phyloP scores from a whole-genome alignment of 768 basidiomycete species.

The Kondoa malvinella region DNA sequence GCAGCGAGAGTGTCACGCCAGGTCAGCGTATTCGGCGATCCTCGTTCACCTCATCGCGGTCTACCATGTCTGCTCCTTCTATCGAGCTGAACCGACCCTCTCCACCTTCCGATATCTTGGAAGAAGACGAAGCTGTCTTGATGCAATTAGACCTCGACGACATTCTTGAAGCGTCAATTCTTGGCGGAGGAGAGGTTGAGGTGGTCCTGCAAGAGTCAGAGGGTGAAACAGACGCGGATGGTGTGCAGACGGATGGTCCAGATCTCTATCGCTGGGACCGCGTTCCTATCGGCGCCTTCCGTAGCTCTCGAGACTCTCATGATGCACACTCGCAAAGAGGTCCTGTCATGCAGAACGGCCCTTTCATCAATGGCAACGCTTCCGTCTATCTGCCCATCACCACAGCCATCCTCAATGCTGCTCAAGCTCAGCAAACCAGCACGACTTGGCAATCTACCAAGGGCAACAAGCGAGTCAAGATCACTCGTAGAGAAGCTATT shows the following conservation, averaged over 20 bases:
- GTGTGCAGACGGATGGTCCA: slow-evolving; percentile 10
- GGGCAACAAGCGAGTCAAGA: not conserved
- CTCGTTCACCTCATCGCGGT: slow-evolving; percentile 20
- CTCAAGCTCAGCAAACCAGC: not conserved
- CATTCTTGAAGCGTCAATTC: slow-evolving; percentile 6
- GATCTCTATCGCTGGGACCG: slow-evolving; percentile 25
- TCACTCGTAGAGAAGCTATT: slow-evolving; percentile 5
- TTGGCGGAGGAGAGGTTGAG: slow-evolving; percentile 1
- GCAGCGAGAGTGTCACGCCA: not conserved
- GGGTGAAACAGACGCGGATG: slow-evolving; percentile 12
- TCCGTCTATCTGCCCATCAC: not conserved
- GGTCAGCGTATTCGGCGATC: not conserved
- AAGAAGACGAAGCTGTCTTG: slow-evolving; percentile 1
- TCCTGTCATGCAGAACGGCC: not conserved
- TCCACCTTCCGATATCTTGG: slow-evolving; percentile 7
- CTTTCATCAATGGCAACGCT: not conserved
- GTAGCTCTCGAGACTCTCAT: not conserved
- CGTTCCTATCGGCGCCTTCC: slow-evolving; percentile 27
- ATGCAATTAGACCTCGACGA: slow-evolving; percentile 15
- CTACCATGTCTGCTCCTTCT: slow-evolving; percentile 20
- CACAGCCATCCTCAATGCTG: not conserved
- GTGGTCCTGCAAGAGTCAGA: slow-evolving; percentile 19
- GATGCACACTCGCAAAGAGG: not conserved
- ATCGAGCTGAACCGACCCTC: not conserved
- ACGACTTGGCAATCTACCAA: not conserved